These are phyloP conservation scores for Gymnopilus junonius DNA, from an alignment of 768 basidiomycete species.

Conservation along the genomic window DNA sequence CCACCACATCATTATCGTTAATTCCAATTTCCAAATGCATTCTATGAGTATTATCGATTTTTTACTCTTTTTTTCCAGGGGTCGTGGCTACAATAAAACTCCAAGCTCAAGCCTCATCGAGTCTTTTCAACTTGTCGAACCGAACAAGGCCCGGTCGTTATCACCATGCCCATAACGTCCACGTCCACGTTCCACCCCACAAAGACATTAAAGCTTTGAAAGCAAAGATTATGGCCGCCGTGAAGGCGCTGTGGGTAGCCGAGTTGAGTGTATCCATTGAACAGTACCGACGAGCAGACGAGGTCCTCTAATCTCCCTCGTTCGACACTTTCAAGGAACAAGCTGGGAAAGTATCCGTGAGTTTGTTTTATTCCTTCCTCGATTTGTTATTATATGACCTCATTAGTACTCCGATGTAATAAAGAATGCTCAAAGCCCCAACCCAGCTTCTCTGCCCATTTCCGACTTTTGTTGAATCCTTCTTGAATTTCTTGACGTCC, in stretches of 20 bases:
- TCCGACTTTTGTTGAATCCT: too few relatives aligned
- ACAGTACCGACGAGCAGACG: slow-evolving; percentile 3
- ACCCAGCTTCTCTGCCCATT: too few relatives aligned
- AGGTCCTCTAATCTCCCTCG: slow-evolving; percentile 4
- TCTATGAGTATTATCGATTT: too few relatives aligned
- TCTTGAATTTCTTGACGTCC: too few relatives aligned
- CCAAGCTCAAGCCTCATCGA: not conserved
- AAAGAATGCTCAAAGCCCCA: too few relatives aligned
- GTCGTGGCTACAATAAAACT: not conserved
- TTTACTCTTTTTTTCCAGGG: not conserved
- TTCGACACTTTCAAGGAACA: slow-evolving; percentile 5
- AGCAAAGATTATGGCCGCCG: not conserved
- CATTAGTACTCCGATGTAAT: too few relatives aligned
- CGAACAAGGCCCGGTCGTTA: not conserved
- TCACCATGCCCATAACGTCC: slow-evolving; percentile 6
- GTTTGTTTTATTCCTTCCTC: too few relatives aligned
- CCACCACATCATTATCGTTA: too few relatives aligned
- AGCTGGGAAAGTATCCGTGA: too few relatives aligned
- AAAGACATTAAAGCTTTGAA: slow-evolving; percentile 1
- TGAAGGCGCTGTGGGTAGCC: not conserved
- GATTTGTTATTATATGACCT: too few relatives aligned
- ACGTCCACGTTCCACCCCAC: slow-evolving; percentile 4
- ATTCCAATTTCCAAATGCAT: too few relatives aligned
- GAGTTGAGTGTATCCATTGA: slow-evolving; percentile 1
- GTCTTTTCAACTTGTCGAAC: not conserved